phyloP scores from a whole-genome alignment of 495 filamentous ascomycete genomes.

The Wilcoxina mikolae region DNA sequence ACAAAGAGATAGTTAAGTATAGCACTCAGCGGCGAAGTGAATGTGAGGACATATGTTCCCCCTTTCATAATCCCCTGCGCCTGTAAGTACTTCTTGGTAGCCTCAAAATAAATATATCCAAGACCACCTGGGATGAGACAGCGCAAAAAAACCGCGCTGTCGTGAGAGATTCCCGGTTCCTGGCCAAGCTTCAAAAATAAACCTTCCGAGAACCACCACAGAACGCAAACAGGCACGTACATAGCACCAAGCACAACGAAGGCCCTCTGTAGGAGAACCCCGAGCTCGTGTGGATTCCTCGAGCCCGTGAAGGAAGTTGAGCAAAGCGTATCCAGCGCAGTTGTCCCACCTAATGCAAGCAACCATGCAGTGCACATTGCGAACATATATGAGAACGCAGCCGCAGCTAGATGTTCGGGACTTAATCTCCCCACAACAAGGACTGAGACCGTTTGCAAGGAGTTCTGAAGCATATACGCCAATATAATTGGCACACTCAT shows the following conservation, averaged over 20 bases:
- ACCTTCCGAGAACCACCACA: slow-evolving; percentile 67
- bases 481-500: slow-evolving; percentile 69
- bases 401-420: slow-evolving; percentile 65
- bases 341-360: slow-evolving; percentile 82
- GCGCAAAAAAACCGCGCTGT: slow-evolving; percentile 61
- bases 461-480: slow-evolving; percentile 80
- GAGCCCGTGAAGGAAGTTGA: slow-evolving; percentile 80
- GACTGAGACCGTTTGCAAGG: slow-evolving; percentile 71
- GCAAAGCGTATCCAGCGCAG: slow-evolving; percentile 74
- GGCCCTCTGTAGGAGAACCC: slow-evolving; percentile 65
- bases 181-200: slow-evolving; percentile 68
- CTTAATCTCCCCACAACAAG: slow-evolving; percentile 69
- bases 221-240: slow-evolving; percentile 57
- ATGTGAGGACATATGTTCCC: slow-evolving; percentile 71
- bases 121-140: slow-evolving; percentile 72
- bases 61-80: slow-evolving; percentile 83
- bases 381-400: slow-evolving; percentile 89
- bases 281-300: slow-evolving; percentile 58
- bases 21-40: slow-evolving; percentile 69
- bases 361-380: slow-evolving; percentile 85
- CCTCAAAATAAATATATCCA: slow-evolving; percentile 84
- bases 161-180: slow-evolving; percentile 57
- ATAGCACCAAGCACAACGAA: slow-evolving; percentile 60
- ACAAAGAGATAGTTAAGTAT: slow-evolving; percentile 68
- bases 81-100: slow-evolving; percentile 83